Evolutionary conservation across 2,329 filamentous ascomycete genomes (phyloP), one percentile per base, ranked within the genome.

Genomic region (Zopfia rhizophila): DNA sequence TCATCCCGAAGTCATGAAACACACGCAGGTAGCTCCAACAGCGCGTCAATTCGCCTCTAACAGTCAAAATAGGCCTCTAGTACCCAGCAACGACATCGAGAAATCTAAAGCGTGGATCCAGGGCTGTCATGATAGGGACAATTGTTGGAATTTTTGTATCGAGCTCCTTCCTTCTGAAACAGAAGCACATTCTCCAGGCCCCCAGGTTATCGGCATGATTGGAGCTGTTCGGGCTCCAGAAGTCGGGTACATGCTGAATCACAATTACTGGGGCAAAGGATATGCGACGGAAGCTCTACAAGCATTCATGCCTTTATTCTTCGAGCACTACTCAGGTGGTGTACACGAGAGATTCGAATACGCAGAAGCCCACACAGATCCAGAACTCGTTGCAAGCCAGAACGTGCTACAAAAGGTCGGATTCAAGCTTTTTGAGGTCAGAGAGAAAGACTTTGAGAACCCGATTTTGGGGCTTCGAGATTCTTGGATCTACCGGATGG

Each of bases 1-100:
- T 11, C 75, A 85, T 61, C 76, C 78, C 4, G 82, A 85, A 54
- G 82, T 86, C 33, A 89, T 89, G 86, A 66, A 67, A 42, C 85
- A 79, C 75, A 85, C 84, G 40, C 53, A 78, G 76, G 45, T 53
- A 21, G 17, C 18, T 38, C 28, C 32, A 32, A 35, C 13, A 24
- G 12, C 14, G n/a, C 31, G 13, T 18, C 27, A 7, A 32, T 14
- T 8, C 27, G 6, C 28, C 1, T 28, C 52, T 63, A 19, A 63
- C 14, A n/a, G 21, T 23, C 6, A 44, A 55, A 71, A 7, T 79
- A 86, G 67, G 49, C 58, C 40, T 8, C 76, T 73, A 22, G 62
- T 83, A n/a, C 72, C 80, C 1, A 79, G 78, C 5, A 68, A 77
- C 38, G 81, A 86, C 56, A 54, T 66, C n/a, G 55, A 65, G 24